Conservation (phyloP, 2,329 filamentous ascomycete genomes). For the Fonsecaea erecta region DNA sequence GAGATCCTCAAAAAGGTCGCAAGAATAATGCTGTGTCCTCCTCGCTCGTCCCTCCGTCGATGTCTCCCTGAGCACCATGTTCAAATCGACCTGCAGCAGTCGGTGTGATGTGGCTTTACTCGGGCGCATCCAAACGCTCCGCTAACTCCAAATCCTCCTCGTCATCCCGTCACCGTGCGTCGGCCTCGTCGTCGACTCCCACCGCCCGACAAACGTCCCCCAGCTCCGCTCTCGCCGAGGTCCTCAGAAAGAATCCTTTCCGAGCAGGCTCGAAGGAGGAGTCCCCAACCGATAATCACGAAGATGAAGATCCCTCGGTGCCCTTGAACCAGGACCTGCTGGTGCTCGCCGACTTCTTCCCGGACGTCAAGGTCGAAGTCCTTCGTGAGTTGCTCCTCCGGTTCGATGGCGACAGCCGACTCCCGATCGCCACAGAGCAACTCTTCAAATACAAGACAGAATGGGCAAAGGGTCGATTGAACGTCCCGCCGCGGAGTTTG, state of each 20-base stretch:
- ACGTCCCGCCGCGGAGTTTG: slow-evolving; percentile 41
- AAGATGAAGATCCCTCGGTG: slow-evolving; percentile 43
- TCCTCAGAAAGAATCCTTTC: slow-evolving; percentile 52
- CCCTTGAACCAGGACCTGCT: slow-evolving; percentile 50
- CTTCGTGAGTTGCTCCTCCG: slow-evolving; percentile 53
- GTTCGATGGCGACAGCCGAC: slow-evolving; percentile 53
- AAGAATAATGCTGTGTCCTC: not conserved
- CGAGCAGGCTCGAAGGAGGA: slow-evolving; percentile 36
- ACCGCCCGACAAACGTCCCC: slow-evolving; percentile 35
- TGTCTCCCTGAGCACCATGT: slow-evolving; percentile 29
- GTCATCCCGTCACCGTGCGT: not conserved
- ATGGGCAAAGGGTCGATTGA: slow-evolving; percentile 55
- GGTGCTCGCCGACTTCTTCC: slow-evolving; percentile 50
- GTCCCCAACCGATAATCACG: slow-evolving; percentile 31
- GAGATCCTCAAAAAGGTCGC: not conserved
- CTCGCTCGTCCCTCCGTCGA: not conserved
- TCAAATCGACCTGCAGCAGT: slow-evolving; percentile 19
- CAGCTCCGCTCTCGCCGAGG: slow-evolving; percentile 49
- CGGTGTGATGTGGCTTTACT: slow-evolving; percentile 33
- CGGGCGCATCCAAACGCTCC: slow-evolving; percentile 31
- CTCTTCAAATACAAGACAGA: slow-evolving; percentile 51
- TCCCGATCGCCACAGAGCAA: slow-evolving; percentile 55
- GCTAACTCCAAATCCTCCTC: slow-evolving; percentile 16
- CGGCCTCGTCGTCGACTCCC: slow-evolving; percentile 13
- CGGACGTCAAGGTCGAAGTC: slow-evolving; percentile 53